Base-by-base conservation (phyloP, 495 filamentous ascomycete species). In the Aspergillus nanangensis region DNA sequence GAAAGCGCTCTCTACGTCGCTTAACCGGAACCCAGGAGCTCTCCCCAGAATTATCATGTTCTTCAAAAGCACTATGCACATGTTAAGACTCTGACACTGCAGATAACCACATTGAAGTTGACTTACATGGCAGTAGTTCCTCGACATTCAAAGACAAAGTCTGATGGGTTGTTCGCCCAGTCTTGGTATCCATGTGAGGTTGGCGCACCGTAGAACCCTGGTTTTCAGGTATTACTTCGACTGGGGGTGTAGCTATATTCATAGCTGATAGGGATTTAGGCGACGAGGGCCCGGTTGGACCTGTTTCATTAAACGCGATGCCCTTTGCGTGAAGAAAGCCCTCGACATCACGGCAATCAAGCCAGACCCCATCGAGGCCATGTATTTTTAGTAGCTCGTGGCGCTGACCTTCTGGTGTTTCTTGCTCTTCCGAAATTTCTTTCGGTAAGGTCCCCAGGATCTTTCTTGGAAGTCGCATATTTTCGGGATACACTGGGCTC, bases 341-440 rank as follows among this genome's bases (percentile, higher is more conserved):
- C 34, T 92, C 82, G 1, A 88, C 84, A 55, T 90, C 87, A 40
- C 79, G 71, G 9, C 79, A 69, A 53, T 90, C 85, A 47, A 84
- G 82, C 75, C 83, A 91, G 27, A 85, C 79, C 11, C 86, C 83
- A 32, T 79, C 72, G 56, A 81, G 76, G 0, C 76, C 81, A 33
- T 37, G 37, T 8, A 51, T 15, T 9, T 51, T 41, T 0, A 61
- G 37, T 3, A 48, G 18, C 23, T 18, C 41, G 14, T 55, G 29
- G 11, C 35, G 13, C 17, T 55, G 27, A 5, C 31, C 32, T 8
- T 20, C 29, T 25, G 18, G 20, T 0, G 9, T 15, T 11, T 35
- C 31, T 0, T 23, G 45, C 13, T 24, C 39, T 1, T 11, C 34
- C 9, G 29, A 37, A 4, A 21, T 11, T 2, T 14, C 51, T 7